A percentile compares a stretch with the other conserved stretches of the same genome.
Evolutionary conservation across 164 flowering plant genomes (phyloP).

Genomic region (Houttuynia cordata): DNA sequence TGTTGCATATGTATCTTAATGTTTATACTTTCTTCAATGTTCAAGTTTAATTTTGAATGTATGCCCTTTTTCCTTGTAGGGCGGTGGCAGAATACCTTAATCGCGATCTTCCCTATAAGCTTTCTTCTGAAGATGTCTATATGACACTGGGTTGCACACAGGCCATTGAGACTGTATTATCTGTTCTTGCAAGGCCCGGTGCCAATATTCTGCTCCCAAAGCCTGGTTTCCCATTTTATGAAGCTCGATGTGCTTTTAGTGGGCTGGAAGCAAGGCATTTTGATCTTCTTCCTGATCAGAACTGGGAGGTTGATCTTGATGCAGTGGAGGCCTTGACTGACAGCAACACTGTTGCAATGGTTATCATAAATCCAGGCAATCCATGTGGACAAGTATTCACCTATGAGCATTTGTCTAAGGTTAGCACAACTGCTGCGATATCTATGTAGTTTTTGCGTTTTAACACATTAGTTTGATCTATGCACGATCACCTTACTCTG

Average conservation of each 20-base stretch:
- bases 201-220: conserved; percentile 83
- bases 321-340: conserved; percentile 67
- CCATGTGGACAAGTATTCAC: conserved; percentile 83
- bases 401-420: conserved; percentile 63
- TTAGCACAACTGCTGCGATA: conserved; percentile 3
- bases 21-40: too few species aligned
- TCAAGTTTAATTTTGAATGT: background rate
- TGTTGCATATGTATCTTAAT: background rate
- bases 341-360: conserved; percentile 77
- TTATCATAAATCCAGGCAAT: conserved; percentile 82
- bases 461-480: background rate
- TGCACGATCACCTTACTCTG: background rate
- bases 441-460: background rate
- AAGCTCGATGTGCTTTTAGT: conserved; percentile 49
- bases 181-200: conserved; percentile 61
- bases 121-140: conserved; percentile 60
- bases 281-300: conserved; percentile 63
- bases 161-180: conserved; percentile 64
- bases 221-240: conserved; percentile 85
- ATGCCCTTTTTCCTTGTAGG: conserved; percentile 21
- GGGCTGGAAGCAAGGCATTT: conserved; percentile 51
- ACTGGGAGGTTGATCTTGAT: conserved; percentile 80
- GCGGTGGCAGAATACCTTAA: conserved; percentile 74
- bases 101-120: conserved; percentile 58
- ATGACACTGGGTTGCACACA: conserved; percentile 80